Base-by-base conservation (phyloP, 495 filamentous ascomycete species). In the Cladorrhinum samala region DNA sequence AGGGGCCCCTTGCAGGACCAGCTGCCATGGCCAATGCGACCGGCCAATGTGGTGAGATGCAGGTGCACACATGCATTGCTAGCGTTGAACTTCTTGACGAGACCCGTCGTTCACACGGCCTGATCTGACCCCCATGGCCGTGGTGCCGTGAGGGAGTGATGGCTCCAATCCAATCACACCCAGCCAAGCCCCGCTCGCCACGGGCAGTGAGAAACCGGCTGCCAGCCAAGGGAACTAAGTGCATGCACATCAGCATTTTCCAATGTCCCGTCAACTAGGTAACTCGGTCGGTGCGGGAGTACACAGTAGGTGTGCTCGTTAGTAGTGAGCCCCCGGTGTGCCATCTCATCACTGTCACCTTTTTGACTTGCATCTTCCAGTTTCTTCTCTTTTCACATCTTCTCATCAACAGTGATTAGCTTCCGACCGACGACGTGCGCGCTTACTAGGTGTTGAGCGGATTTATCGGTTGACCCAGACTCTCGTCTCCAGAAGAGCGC, bases 1-100 rank as follows among this genome's bases (percentile, higher is more conserved):
- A 52, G 56, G 46, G 49, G 49, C 39, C 52, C n/a, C 52, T 55
- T 59, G 56, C 52, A 55, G 47, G 2, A 24, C 23, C 45, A 33
- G 36, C 37, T 24, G 20, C 52, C 21, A 18, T 19, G 24, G 44
- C 25, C 20, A 5, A 19, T 52, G 17, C 19, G 20, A 59, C 13
- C 54, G 56, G 56, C 27, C 56, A 43, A 52, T 48, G 50, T 38
- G 53, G 43, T 30, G 37, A 41, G 11, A 18, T 41, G 11, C n/a
- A 14, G n/a, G 14, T 47, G 45, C 38, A 46, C 50, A 50, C 50
- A 40, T 49, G 50, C 55, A 58, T 53, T 52, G 50, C 30, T 58
- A 41, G 45, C 27, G 46, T 46, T 39, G 50, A 23, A 19, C 42
- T 21, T 50, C n/a, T n/a, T n/a, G n/a, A n/a, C n/a, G n/a, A n/a